phyloP scores from a whole-genome alignment of 306 rosid species.

The Dicorynia guianensis region DNA sequence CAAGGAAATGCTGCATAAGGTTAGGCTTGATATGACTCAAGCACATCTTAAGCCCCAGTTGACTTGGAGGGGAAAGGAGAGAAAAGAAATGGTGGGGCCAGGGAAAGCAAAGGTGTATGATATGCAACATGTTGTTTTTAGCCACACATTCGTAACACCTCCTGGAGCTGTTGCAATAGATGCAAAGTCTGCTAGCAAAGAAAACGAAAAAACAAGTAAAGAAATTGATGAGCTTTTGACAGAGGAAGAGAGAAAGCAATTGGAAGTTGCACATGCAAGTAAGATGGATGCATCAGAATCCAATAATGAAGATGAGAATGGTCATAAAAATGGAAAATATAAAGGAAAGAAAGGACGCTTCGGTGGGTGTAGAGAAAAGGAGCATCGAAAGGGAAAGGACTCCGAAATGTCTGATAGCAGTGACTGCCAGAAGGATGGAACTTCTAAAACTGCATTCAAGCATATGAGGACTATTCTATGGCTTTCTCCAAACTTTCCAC shows the following conservation, averaged over 20 bases:
- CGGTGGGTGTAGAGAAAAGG: slow-evolving; percentile 72
- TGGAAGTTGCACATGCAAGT: slow-evolving; percentile 62
- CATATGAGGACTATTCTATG: slow-evolving; percentile 80
- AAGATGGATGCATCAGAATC: slow-evolving; percentile 59
- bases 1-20: slow-evolving; percentile 54
- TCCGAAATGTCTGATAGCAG: slow-evolving; percentile 47
- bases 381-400: slow-evolving; percentile 59
- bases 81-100: slow-evolving; percentile 74
- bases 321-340: slow-evolving; percentile 47
- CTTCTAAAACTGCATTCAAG: slow-evolving; percentile 64
- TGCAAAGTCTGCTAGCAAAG: slow-evolving; percentile 52
- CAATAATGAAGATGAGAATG: slow-evolving; percentile 60
- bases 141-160: slow-evolving; percentile 63
- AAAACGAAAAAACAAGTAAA: slow-evolving; percentile 57
- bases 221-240: slow-evolving; percentile 67
- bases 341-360: slow-evolving; percentile 73
- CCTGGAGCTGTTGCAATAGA: slow-evolving; percentile 85
- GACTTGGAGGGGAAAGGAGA: slow-evolving; percentile 90
- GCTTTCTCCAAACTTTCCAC: slow-evolving; percentile 85
- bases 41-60: slow-evolving; percentile 84
- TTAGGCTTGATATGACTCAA: slow-evolving; percentile 85
- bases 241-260: slow-evolving; percentile 80
- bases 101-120: slow-evolving; percentile 93
- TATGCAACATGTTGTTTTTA: slow-evolving; percentile 85
- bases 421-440: slow-evolving; percentile 52